A percentile compares a stretch with the other conserved stretches of the same genome.
Evolutionary conservation across 768 basidiomycete genomes (phyloP).

Genomic region (Cytidiella melzeri): DNA sequence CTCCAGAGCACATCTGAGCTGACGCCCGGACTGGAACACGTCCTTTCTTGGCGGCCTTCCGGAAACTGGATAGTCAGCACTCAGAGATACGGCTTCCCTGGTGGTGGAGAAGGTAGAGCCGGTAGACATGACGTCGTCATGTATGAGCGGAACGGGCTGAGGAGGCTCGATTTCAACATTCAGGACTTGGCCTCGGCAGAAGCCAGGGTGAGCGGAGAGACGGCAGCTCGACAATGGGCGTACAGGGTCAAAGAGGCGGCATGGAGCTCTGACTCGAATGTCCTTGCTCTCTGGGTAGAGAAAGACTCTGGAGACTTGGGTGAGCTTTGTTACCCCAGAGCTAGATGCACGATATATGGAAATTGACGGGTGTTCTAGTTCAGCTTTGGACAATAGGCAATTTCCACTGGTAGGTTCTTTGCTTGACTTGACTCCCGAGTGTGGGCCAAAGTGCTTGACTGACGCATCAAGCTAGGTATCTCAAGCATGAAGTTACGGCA

Average conservation of each 20-base stretch:
- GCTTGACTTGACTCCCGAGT: not conserved
- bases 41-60: constrained; percentile 79
- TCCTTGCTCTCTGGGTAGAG: constrained; percentile 84
- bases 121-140: constrained; percentile 84
- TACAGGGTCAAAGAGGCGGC: constrained; percentile 69
- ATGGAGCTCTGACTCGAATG: constrained; percentile 87
- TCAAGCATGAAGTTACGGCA: constrained; percentile 81
- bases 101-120: constrained; percentile 58
- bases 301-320: constrained; percentile 61
- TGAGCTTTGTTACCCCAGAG: constrained; percentile 34
- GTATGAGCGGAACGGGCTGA: constrained; percentile 90
- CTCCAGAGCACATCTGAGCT: constrained; percentile 84
- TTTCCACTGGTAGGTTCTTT: constrained; percentile 72
- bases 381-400: constrained; percentile 95
- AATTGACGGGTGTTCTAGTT: constrained; percentile 37
- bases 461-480: constrained; percentile 51
- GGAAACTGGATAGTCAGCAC: constrained; percentile 81
- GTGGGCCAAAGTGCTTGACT: constrained; percentile 4
- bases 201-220: constrained; percentile 20
- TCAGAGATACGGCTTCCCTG: constrained; percentile 76
- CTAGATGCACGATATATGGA: not conserved
- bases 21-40: constrained; percentile 76
- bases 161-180: constrained; percentile 85
- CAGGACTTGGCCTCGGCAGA: constrained; percentile 27
- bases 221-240: constrained; percentile 39